Base-by-base conservation (phyloP, 2,329 filamentous ascomycete genomes). In the Samsoniella hepiali region DNA sequence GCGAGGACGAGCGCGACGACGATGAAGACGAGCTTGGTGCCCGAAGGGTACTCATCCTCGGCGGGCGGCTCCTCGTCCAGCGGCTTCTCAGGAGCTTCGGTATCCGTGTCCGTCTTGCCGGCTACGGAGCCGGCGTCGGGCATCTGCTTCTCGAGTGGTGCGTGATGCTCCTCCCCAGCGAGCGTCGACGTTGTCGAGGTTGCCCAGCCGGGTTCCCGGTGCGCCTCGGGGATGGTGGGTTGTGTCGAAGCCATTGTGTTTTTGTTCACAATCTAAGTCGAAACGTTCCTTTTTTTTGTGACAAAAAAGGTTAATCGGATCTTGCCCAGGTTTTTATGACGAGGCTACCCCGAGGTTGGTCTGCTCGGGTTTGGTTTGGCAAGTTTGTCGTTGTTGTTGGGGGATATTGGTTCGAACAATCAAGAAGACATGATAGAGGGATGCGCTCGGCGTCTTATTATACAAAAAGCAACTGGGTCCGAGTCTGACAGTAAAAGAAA, bases 1-100 rank as follows among this genome's bases (percentile, higher is more conserved):
- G 58, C 54, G 34, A 63, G 58, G 5, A 65, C 42, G 5, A 69
- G 67, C 2, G 66, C 65, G 3, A 69, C 56, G 32, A 67, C 58
- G 53, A 67, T 65, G 1, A 67, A 66, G 27, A 47, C 31, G 29
- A 64, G 53, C 22, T 59, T 54, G 40, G 66, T 29, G 5, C 65
- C 65, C 1, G 62, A 57, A 32, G 63, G 65, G 63, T 64, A 56
- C 53, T 64, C 53, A n/a, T 58, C 58, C 38, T 62, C 58, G 8
- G 9, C 22, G 4, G 38, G 22, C 22, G 22, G 22, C 22, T 22
- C 22, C n/a, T 64, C 58, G 11, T 40, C 53, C 1, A 51, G 22
- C 31, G 49, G 31, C 13, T 56, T 17, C 2, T 1, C 22, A 6
- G 42, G 22, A 6, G 34, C 31, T 17, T 64, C 63, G 7, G 29